A percentile compares a stretch with the other conserved stretches of the same genome.
Conservation (phyloP, 2,329 filamentous ascomycete genomes). For the Sclerotinia minor region DNA sequence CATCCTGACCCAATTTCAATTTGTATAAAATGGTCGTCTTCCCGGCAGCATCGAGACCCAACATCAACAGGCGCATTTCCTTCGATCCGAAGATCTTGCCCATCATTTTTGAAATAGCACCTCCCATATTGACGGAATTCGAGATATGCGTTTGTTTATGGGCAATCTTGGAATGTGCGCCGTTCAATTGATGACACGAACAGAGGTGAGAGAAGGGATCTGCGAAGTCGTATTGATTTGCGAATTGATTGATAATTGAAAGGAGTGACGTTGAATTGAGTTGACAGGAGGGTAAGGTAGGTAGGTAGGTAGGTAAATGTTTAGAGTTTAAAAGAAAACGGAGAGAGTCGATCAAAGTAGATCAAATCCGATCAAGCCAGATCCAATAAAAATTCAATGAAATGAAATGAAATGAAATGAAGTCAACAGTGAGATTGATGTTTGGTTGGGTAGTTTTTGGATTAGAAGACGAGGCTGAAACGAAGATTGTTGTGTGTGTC, state of each 20-base stretch:
- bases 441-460: background rate
- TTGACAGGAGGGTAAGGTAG: background rate
- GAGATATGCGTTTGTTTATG: background rate
- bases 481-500: background rate
- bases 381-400: background rate
- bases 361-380: background rate
- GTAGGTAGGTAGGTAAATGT: no score
- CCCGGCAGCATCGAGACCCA: slow-evolving; percentile 94
- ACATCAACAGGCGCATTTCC: slow-evolving; percentile 98
- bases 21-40: slow-evolving; percentile 99
- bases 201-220: background rate
- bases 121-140: slow-evolving; percentile 65
- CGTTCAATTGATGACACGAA: background rate
- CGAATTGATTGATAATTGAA: background rate
- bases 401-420: background rate
- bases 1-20: slow-evolving; percentile 96
- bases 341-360: background rate
- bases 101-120: slow-evolving; percentile 92
- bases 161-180: background rate
- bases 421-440: background rate
- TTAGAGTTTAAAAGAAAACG: background rate
- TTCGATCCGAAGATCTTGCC: slow-evolving; percentile 98
- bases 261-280: slow-evolving; percentile 15
- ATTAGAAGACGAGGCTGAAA: slow-evolving; percentile 22
- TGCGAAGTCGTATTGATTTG: background rate